Evolutionary conservation across 305 asterid genomes (phyloP).

Genomic region (Rubia tinctorum): DNA sequence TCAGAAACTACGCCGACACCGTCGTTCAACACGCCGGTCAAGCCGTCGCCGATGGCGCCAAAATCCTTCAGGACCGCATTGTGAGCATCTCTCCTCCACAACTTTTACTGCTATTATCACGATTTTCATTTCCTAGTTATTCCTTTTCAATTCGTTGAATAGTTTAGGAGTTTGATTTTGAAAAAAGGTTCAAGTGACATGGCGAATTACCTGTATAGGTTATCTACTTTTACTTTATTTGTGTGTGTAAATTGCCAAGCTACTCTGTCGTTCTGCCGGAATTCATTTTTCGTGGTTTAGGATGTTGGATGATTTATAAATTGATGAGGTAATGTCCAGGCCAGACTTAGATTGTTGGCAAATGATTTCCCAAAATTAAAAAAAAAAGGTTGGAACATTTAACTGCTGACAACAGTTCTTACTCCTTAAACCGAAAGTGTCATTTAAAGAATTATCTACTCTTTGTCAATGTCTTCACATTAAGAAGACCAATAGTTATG

Average conservation of each 20-base stretch:
- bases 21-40: constrained; percentile 98
- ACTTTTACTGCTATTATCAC: neutral
- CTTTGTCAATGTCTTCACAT: neutral
- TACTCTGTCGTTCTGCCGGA: neutral
- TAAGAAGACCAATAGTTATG: neutral
- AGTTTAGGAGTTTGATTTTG: neutral
- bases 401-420: neutral
- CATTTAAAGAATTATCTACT: neutral
- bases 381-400: neutral
- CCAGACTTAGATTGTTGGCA: neutral
- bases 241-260: neutral
- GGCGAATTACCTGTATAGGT: neutral
- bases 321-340: neutral
- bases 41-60: constrained; percentile 94
- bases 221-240: neutral
- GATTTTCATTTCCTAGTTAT: neutral
- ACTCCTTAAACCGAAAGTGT: neutral
- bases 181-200: neutral
- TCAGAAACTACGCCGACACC: constrained; percentile 82
- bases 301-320: neutral
- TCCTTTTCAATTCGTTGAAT: neutral
- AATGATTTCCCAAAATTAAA: neutral
- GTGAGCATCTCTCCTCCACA: constrained; percentile 32
- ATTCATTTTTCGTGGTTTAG: neutral
- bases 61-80: constrained; percentile 81